Evolutionary conservation across 495 filamentous ascomycete species (phyloP).

Genomic region (Penicillium coprophilum): DNA sequence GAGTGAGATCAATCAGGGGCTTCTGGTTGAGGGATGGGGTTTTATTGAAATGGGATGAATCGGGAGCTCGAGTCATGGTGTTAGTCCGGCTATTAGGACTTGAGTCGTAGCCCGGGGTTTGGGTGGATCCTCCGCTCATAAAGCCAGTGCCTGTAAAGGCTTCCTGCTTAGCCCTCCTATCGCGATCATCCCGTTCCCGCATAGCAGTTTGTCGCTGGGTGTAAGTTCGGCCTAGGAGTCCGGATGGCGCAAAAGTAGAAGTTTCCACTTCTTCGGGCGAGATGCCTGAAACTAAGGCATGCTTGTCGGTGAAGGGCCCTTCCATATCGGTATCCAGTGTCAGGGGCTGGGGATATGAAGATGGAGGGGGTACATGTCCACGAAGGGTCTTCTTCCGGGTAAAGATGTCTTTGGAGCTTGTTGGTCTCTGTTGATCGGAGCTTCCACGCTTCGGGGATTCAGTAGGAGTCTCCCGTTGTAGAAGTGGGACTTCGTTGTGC

Average conservation of each 20-base stretch:
- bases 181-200: constrained; percentile 52
- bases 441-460: constrained; percentile 33
- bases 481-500: constrained; percentile 5
- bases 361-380: constrained; percentile 46
- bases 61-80: constrained; percentile 37
- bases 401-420: constrained; percentile 27
- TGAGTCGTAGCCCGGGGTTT: constrained; percentile 11
- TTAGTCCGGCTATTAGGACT: constrained; percentile 35
- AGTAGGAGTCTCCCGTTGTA: constrained; percentile 46
- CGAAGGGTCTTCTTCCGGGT: constrained; percentile 39
- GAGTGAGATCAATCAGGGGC: constrained; percentile 75
- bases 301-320: constrained; percentile 11
- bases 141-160: constrained; percentile 28
- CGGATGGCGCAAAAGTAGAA: constrained; percentile 52
- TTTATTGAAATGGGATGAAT: constrained; percentile 26
- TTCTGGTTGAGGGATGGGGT: constrained; percentile 38
- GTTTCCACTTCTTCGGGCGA: constrained; percentile 31
- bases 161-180: constrained; percentile 33
- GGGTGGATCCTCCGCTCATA: constrained; percentile 15
- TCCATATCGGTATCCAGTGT: constrained; percentile 28
- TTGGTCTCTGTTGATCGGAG: constrained; percentile 20
- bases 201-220: constrained; percentile 58
- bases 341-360: constrained; percentile 41
- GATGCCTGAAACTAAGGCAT: constrained; percentile 18
- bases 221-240: constrained; percentile 65